Evolutionary conservation across 208 protist genomes (phyloP), one percentile per base, ranked within the genome.

Genomic region (Hexamita inflata): DNA sequence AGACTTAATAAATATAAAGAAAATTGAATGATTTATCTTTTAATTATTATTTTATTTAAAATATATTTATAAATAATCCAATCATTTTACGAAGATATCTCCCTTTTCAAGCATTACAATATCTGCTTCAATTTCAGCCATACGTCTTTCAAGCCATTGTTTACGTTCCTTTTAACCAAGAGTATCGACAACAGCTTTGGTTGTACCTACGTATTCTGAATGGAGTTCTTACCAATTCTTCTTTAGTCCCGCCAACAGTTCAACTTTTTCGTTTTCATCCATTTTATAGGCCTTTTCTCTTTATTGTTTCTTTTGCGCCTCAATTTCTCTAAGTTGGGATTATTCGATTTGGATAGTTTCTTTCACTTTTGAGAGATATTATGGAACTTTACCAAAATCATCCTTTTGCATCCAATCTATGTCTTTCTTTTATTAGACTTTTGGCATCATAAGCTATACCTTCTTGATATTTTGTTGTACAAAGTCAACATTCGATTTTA

Each of bases 1-100:
- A n/a, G n/a, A n/a, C n/a, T n/a, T n/a, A n/a, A n/a, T n/a, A n/a
- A n/a, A n/a, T n/a, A n/a, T n/a, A n/a, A n/a, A n/a, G n/a, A n/a
- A n/a, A n/a, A n/a, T n/a, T n/a, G n/a, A n/a, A n/a, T n/a, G n/a
- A n/a, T n/a, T n/a, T n/a, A n/a, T n/a, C n/a, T n/a, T n/a, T n/a
- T n/a, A n/a, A n/a, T n/a, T n/a, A n/a, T n/a, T n/a, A n/a, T n/a
- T n/a, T n/a, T n/a, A n/a, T n/a, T n/a, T n/a, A n/a, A n/a, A n/a
- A n/a, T n/a, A n/a, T n/a, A n/a, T n/a, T n/a, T n/a, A n/a, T n/a
- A n/a, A n/a, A n/a, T n/a, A n/a, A n/a, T n/a, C n/a, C n/a, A n/a
- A n/a, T n/a, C n/a, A n/a, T n/a, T 70, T n/a, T n/a, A 70, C 64
- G n/a, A 45, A 70, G 2, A 70, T n/a, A n/a, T 29, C 38, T 57